phyloP scores from a whole-genome alignment of 2,329 filamentous ascomycete species.

The Penicillium sp. region DNA sequence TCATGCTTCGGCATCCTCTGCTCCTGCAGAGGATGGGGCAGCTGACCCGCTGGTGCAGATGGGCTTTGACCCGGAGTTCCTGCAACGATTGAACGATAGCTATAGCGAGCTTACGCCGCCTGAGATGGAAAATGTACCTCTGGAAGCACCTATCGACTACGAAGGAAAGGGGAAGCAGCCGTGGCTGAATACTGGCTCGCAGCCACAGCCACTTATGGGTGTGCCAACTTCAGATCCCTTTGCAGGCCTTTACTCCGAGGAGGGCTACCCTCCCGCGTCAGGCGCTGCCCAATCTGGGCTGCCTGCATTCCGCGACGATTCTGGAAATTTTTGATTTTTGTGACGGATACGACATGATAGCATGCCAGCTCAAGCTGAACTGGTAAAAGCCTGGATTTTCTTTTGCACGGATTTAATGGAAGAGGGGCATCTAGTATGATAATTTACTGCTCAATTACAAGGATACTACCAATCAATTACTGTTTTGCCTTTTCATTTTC shows the following conservation, averaged over 20 bases:
- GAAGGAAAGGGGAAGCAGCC: slow-evolving; percentile 16
- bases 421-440: slow-evolving; percentile 3
- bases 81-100: slow-evolving; percentile 38
- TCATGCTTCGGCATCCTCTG: slow-evolving; percentile 32
- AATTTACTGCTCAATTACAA: not conserved
- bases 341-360: not conserved
- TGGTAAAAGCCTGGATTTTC: slow-evolving; percentile 13
- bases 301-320: slow-evolving; percentile 15
- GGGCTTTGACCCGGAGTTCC: slow-evolving; percentile 41
- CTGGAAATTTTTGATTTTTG: slow-evolving; percentile 14
- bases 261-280: slow-evolving; percentile 17
- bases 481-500: not conserved
- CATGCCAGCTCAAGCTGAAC: slow-evolving; percentile 1
- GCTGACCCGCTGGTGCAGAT: slow-evolving; percentile 40
- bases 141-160: slow-evolving; percentile 17
- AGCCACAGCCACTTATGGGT: slow-evolving; percentile 8
- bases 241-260: slow-evolving; percentile 22
- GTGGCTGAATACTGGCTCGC: slow-evolving; percentile 18
- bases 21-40: slow-evolving; percentile 31
- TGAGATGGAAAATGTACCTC: slow-evolving; percentile 30
- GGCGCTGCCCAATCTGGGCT: slow-evolving; percentile 17
- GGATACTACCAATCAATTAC: slow-evolving; percentile 13
- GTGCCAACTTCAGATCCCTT: slow-evolving; percentile 16
- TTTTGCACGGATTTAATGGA: not conserved
- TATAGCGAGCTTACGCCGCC: slow-evolving; percentile 38